These are phyloP conservation scores for Malassezia sympodialis DNA, from an alignment of 1,284 basidiomycete genomes.

Conservation along the genomic window DNA sequence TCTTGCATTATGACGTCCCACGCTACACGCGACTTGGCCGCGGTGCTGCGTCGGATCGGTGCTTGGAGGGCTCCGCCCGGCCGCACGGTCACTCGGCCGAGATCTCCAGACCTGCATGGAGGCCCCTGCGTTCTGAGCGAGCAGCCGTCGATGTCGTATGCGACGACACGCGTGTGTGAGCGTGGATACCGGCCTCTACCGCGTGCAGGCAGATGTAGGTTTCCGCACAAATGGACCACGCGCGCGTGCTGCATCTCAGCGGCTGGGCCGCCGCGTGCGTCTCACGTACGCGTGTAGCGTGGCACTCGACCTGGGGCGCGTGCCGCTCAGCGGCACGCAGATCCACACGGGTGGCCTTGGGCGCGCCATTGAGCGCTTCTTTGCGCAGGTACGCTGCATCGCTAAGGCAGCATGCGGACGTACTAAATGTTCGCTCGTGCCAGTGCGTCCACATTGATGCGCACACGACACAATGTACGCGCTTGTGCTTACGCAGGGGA, in stretches of 20 bases:
- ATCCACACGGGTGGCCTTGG: not conserved
- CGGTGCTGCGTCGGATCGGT: not conserved
- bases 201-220: not conserved
- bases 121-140: not conserved
- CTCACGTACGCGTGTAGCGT: not conserved
- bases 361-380: not conserved
- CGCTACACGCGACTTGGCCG: not conserved
- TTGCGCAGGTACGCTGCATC: not conserved
- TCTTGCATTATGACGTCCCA: conserved; percentile 12
- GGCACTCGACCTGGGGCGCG: not conserved
- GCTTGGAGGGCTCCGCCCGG: not conserved
- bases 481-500: not conserved
- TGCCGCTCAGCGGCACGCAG: not conserved
- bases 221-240: not conserved
- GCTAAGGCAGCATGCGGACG: not conserved
- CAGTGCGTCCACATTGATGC: not conserved
- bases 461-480: not conserved
- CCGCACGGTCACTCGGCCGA: not conserved
- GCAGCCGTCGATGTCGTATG: not conserved
- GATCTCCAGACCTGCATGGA: not conserved
- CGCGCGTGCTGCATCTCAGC: not conserved
- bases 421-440: not conserved
- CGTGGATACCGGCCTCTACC: not conserved
- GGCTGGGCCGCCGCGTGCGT: not conserved
- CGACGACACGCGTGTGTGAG: not conserved